phyloP scores from a whole-genome alignment of 192 early-diverging fungal genomes.

The Coemansia asiatica region DNA sequence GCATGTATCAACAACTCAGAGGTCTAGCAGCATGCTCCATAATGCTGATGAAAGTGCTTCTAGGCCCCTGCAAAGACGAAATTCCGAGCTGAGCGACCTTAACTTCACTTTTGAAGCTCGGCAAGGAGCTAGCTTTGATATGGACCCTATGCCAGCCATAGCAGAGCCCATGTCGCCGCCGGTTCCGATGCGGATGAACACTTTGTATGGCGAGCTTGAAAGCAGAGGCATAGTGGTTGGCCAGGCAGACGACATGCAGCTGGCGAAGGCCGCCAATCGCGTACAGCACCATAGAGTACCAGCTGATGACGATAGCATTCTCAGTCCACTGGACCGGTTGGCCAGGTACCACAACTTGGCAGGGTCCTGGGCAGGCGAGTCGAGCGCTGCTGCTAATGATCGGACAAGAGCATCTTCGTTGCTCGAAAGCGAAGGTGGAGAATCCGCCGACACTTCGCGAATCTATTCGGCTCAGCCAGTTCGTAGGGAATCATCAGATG shows the following conservation, averaged over 20 bases:
- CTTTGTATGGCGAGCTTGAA: conserved; percentile 32
- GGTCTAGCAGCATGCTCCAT: background rate
- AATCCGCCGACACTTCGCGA: conserved; percentile 21
- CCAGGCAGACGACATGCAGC: conserved; percentile 7
- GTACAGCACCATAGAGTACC: background rate
- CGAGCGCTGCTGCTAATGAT: background rate
- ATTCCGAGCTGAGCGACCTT: conserved; percentile 24
- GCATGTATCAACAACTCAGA: conserved; percentile 17
- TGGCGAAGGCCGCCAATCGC: background rate
- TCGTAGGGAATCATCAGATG: conserved; percentile 13
- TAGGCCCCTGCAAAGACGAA: background rate
- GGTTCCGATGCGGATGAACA: conserved; percentile 27
- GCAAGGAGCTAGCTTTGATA: background rate
- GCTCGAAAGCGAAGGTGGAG: conserved; percentile 6
- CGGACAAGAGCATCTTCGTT: background rate
- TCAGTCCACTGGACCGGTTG: conserved; percentile 34
- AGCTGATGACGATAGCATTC: conserved; percentile 8
- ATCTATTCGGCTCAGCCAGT: conserved; percentile 30
- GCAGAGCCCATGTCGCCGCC: conserved; percentile 31
- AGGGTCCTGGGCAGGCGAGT: conserved; percentile 17
- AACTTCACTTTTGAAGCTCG: conserved; percentile 6
- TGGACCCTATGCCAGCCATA: conserved; percentile 2
- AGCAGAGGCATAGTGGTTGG: conserved; percentile 31
- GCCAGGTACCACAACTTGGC: conserved; percentile 33
- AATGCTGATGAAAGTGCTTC: background rate